Evolutionary conservation across 2,329 filamentous ascomycete species (phyloP), one percentile per base, ranked within the genome.

Genomic region (Septoria petroselini): DNA sequence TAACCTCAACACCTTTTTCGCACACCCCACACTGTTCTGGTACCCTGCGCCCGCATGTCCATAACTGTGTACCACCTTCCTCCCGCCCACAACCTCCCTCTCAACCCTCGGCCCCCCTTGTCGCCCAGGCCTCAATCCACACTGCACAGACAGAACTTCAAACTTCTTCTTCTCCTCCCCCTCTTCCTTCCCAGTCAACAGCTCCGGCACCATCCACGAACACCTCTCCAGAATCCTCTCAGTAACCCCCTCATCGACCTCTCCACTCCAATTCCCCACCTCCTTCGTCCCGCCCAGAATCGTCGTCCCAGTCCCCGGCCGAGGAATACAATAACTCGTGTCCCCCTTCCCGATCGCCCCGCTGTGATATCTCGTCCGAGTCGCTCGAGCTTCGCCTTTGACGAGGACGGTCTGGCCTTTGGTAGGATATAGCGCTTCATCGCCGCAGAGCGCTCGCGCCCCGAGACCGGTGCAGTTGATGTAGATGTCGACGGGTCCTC

Each of bases 321-420:
- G 64, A 2, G 72, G 71, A 37, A 77, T 70, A 25, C 71, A 66
- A 56, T 76, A 75, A 2, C 63, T 59, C 4, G 63, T 61, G 21
- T 60, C 54, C 3, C 58, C 62, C 11, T 69, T 59, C 9, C 62
- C 65, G 17, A 63, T 50, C 12, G 38, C 38, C 12, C 54, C 57
- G 29, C 31, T 48, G 42, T 58, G 55, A 43, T 55, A 59, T 9
- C 63, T 48, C 27, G 60, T 66, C 43, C 63, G 55, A n/a, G 63
- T 65, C 18, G 53, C 51, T 4, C 57, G 45, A 5, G 72, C 70
- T 54, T 71, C 66, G 9, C 73, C 71, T 42, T 66, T 68, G 1
- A 76, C 73, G 1, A 75, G 59, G 1, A 76, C 63, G 0, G 73
- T 76, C 52, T 76, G 73, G 4, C 74, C 74, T 9, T 71, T 61